phyloP scores from a whole-genome alignment of 1,284 basidiomycete species.

The Heterobasidion parviporum region DNA sequence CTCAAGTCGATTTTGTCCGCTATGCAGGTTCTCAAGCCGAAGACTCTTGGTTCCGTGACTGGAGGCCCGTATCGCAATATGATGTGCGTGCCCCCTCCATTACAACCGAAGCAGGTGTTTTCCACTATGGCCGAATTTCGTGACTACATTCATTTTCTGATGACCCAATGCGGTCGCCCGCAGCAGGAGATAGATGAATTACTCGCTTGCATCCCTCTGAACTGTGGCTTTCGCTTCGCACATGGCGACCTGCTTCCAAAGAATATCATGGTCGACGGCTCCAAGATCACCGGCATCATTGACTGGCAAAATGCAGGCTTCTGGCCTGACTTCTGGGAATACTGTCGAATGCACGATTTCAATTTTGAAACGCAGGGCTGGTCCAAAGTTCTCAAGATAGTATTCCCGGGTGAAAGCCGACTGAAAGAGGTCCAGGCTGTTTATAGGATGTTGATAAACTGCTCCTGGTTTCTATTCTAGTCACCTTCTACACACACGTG shows the following conservation, averaged over 20 bases:
- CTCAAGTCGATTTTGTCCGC: slow-evolving; percentile 8
- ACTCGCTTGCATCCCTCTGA: slow-evolving; percentile 12
- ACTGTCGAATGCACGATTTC: slow-evolving; percentile 18
- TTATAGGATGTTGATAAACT: neutral
- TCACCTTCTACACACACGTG: too few species aligned
- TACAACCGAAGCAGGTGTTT: neutral
- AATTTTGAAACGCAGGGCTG: slow-evolving; percentile 14
- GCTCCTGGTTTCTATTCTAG: neutral
- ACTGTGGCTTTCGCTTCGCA: slow-evolving; percentile 14
- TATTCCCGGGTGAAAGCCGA: slow-evolving; percentile 10
- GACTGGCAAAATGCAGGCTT: slow-evolving; percentile 23
- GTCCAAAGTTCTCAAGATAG: slow-evolving; percentile 7
- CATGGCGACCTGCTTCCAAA: slow-evolving; percentile 19
- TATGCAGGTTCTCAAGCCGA: neutral
- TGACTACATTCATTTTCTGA: neutral
- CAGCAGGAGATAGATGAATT: slow-evolving; percentile 11
- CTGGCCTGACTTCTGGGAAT: slow-evolving; percentile 24
- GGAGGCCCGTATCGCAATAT: slow-evolving; percentile 1
- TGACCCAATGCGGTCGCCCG: slow-evolving; percentile 1
- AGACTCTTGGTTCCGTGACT: slow-evolving; percentile 1
- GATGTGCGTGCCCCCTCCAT: neutral
- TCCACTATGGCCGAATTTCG: slow-evolving; percentile 4
- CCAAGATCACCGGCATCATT: slow-evolving; percentile 19
- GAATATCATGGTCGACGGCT: slow-evolving; percentile 21
- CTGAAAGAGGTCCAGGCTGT: slow-evolving; percentile 6